Base-by-base conservation (phyloP, 768 basidiomycete species). In the Butyriboletus loyo region DNA sequence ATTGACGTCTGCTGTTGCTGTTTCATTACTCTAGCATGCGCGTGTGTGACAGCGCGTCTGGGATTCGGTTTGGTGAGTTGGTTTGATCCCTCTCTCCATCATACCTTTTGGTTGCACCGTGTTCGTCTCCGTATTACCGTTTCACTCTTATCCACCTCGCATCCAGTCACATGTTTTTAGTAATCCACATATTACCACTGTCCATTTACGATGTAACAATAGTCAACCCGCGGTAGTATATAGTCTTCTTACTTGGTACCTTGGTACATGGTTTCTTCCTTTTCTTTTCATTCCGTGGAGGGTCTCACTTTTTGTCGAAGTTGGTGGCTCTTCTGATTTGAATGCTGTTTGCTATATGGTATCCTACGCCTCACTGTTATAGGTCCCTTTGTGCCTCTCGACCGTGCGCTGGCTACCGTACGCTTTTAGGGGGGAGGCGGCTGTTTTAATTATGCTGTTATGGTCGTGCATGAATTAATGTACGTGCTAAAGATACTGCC, bases 171-270 rank as follows among this genome's bases (percentile, higher is more conserved):
- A 53, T 64, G 56, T 66, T 53, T 52, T 55, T 44, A 54, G 35
- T 66, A 55, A 46, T 53, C 51, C 55, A 65, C 62, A 54, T 66
- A 66, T 58, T 52, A 46, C 53, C 57, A 56, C 54, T 66, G 63
- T 69, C 56, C 60, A 70, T 57, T 65, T 70, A 71, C 63, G 58
- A 48, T 69, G 67, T 69, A 69, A 59, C 49, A 61, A 28, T 70
- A 69, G 69, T 69, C 49, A 43, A 57, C 27, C 31, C 65, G 48
- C 52, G 37, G 36, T 69, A 66, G 64, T 66, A 64, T 66, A 65
- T 66, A 66, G 47, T 63, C 54, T 34, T 50, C 35, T 21, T 63
- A 62, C 61, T 64, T 35, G 43, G 47, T 56, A 60, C 49, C 61
- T 64, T 35, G 43, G 47, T 56, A 60, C 49, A 50, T 46, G 39